Percentiles rank a stretch among this genome's conserved stretches.
These are phyloP conservation scores for Crucihimalaya himalaica DNA, from an alignment of 345 rosid species.

Conservation along the genomic window DNA sequence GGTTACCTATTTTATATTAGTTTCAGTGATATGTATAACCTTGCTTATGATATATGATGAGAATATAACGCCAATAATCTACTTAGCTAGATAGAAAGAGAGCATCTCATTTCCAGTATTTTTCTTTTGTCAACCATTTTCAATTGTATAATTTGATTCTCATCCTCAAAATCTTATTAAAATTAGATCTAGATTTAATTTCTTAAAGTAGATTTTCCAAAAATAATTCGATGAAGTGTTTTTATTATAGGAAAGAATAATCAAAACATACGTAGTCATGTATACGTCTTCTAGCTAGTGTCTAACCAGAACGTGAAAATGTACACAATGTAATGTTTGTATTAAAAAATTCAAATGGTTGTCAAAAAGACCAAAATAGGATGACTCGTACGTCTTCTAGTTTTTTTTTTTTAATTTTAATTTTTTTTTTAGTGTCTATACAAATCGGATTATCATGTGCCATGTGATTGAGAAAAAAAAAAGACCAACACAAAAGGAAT, in stretches of 20 bases:
- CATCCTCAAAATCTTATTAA: background rate
- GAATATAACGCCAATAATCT: background rate
- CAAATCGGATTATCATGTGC: slow-evolving; percentile 33
- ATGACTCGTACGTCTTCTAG: slow-evolving; percentile 26
- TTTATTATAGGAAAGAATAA: background rate
- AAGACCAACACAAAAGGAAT: slow-evolving; percentile 23
- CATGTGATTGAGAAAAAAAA: slow-evolving; percentile 30
- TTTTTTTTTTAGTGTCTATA: background rate
- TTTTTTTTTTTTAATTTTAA: background rate
- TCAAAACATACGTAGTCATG: background rate
- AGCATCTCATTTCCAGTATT: background rate
- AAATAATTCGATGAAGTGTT: background rate
- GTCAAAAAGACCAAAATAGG: slow-evolving; percentile 20
- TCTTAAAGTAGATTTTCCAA: background rate
- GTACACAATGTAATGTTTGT: background rate
- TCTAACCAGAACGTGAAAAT: background rate
- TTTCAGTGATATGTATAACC: background rate
- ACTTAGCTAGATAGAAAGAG: background rate
- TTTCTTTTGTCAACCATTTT: background rate
- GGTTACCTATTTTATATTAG: background rate
- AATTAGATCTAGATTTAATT: background rate
- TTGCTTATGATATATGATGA: background rate
- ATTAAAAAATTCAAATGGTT: slow-evolving; percentile 14
- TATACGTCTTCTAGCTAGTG: background rate
- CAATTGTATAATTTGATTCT: background rate